A percentile compares a stretch with the other conserved stretches of the same genome.
These are phyloP conservation scores for Rhodotorula graminis DNA, from an alignment of 768 basidiomycete species.

Conservation along the genomic window DNA sequence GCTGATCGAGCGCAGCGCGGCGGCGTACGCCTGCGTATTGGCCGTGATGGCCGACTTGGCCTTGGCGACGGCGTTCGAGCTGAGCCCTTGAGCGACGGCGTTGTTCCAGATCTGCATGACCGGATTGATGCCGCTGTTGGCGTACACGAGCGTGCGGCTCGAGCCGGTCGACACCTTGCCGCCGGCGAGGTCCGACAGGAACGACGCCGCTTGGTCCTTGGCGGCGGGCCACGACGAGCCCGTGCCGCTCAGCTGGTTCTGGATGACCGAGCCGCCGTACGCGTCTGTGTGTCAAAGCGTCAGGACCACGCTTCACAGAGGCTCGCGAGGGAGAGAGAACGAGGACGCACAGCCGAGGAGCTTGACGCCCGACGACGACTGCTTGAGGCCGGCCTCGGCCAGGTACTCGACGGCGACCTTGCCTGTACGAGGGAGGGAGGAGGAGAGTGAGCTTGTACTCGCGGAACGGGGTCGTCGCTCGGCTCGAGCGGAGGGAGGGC, in stretches of 20 bases:
- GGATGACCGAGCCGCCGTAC: conserved; percentile 28
- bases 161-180: conserved; percentile 3
- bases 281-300: conserved; percentile 8
- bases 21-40: conserved; percentile 11
- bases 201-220: conserved; percentile 25
- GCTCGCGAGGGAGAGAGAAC: neutral
- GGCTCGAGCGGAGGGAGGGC: too few relatives aligned
- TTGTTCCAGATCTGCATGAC: conserved; percentile 27
- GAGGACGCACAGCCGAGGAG: conserved; percentile 24
- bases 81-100: conserved; percentile 5
- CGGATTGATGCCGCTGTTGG: conserved; percentile 33
- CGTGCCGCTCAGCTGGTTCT: conserved; percentile 28
- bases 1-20: conserved; percentile 15
- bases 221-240: conserved; percentile 18
- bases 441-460: too few relatives aligned
- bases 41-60: conserved; percentile 18
- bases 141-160: conserved; percentile 28
- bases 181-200: conserved; percentile 15
- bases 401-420: conserved; percentile 32
- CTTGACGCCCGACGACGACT: neutral
- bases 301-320: too few relatives aligned
- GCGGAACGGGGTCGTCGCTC: too few relatives aligned
- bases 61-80: neutral
- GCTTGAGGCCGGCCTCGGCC: conserved; percentile 1
- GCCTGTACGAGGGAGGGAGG: neutral